phyloP scores from a whole-genome alignment of 306 rosid genomes.

The Psophocarpus tetragonolobus region DNA sequence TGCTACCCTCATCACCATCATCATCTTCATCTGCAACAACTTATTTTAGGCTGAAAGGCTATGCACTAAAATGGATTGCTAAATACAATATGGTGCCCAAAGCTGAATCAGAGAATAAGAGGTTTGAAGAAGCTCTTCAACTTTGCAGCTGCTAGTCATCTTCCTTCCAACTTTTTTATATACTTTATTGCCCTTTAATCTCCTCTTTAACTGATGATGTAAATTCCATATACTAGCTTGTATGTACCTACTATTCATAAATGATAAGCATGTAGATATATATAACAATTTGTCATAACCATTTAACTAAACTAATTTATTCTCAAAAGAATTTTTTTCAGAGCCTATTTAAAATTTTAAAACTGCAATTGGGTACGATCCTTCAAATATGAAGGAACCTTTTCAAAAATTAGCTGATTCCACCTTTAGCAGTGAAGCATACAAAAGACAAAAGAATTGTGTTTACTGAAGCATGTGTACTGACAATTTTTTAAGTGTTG shows the following conservation, averaged over 20 bases:
- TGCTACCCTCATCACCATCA: background rate
- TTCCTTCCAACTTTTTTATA: background rate
- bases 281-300: background rate
- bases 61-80: conserved; percentile 12
- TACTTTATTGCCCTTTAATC: background rate
- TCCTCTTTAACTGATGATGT: background rate
- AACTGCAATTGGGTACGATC: no score
- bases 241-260: background rate
- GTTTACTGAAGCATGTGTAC: no score
- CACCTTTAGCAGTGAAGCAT: no score
- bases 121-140: conserved; percentile 34
- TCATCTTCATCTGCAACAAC: background rate
- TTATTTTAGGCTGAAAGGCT: conserved; percentile 37
- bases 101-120: conserved; percentile 15
- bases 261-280: background rate
- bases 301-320: background rate
- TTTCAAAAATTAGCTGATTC: no score
- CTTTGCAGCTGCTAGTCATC: conserved; percentile 35
- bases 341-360: no score
- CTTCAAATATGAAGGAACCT: no score
- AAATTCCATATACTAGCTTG: background rate
- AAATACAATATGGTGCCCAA: background rate
- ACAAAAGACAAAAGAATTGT: no score
- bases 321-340: no score
- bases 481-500: no score